Evolutionary conservation across 345 rosid genomes (phyloP).

Genomic region (Corchorus olitorius): DNA sequence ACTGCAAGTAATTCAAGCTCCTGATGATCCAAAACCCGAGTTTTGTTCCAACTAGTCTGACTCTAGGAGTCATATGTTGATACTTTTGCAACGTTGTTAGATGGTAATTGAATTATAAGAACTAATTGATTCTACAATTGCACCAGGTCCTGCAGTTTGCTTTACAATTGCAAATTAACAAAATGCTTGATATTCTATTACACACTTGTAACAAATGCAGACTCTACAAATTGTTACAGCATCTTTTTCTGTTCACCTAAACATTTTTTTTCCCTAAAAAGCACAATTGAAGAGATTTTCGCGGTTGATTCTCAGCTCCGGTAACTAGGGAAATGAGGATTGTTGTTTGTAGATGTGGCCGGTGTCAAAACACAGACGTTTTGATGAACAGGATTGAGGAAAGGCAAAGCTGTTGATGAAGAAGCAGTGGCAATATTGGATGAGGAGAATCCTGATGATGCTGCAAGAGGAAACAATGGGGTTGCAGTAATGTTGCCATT

Average conservation of each 20-base stretch:
- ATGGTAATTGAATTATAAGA: not conserved
- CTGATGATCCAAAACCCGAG: too few relatives aligned
- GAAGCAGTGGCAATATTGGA: conserved; percentile 40
- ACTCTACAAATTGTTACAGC: not conserved
- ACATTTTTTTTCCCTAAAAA: not conserved
- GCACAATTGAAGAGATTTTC: not conserved
- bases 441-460: conserved; percentile 99
- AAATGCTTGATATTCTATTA: not conserved
- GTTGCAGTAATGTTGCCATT: conserved; percentile 29
- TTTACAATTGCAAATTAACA: not conserved
- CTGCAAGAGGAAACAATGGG: conserved; percentile 68
- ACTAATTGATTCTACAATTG: not conserved
- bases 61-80: not conserved
- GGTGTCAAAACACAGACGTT: conserved; percentile 11
- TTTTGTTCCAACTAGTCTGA: not conserved
- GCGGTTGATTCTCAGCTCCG: conserved; percentile 1
- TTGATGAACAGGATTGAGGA: conserved; percentile 25
- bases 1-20: not conserved
- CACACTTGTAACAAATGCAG: not conserved
- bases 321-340: not conserved
- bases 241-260: not conserved
- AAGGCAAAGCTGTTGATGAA: conserved; percentile 31
- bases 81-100: not conserved
- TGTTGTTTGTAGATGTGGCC: conserved; percentile 5
- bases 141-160: not conserved